Conservation (phyloP, 208 protist species). For the Trypanosoma mega region DNA sequence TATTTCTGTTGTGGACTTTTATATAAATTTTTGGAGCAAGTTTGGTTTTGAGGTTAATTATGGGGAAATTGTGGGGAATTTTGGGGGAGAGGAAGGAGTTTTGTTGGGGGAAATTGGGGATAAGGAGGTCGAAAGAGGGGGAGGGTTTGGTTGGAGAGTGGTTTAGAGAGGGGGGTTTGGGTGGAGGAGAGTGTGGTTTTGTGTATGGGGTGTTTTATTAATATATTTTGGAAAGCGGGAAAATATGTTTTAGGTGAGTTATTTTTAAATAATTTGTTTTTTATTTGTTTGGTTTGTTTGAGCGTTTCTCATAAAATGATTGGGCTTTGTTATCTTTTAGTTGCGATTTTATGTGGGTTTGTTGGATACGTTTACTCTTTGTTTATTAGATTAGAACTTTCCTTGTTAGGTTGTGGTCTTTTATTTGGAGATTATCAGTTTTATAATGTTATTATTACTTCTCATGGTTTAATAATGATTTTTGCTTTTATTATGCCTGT, state of each 20-base stretch:
- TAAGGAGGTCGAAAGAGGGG: conserved; percentile 20
- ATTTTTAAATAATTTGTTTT: too few species aligned
- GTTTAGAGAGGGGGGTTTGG: conserved; percentile 13
- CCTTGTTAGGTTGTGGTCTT: conserved; percentile 28
- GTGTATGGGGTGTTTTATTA: conserved; percentile 15
- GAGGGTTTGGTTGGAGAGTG: conserved; percentile 27
- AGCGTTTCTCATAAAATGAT: conserved; percentile 79
- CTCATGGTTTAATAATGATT: conserved; percentile 61
- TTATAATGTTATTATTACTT: conserved; percentile 42
- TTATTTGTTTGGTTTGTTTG: conserved; percentile 38
- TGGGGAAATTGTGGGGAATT: conserved; percentile 12
- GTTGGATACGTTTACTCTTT: conserved; percentile 78
- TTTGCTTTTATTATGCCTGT: conserved; percentile 81
- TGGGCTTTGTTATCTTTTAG: conserved; percentile 86
- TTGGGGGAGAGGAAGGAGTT: neutral
- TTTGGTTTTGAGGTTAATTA: conserved; percentile 16
- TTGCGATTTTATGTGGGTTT: conserved; percentile 78
- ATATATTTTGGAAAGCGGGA: conserved; percentile 25
- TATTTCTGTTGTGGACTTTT: conserved; percentile 14
- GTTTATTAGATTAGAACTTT: conserved; percentile 58
- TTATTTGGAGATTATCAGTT: conserved; percentile 43
- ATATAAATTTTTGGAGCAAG: conserved; percentile 18
- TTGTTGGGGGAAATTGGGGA: conserved; percentile 1
- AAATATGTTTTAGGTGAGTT: conserved; percentile 9
- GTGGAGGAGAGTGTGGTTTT: conserved; percentile 9